Evolutionary conservation across 2,329 filamentous ascomycete genomes (phyloP).

Genomic region (Ceratocystis albifundus): DNA sequence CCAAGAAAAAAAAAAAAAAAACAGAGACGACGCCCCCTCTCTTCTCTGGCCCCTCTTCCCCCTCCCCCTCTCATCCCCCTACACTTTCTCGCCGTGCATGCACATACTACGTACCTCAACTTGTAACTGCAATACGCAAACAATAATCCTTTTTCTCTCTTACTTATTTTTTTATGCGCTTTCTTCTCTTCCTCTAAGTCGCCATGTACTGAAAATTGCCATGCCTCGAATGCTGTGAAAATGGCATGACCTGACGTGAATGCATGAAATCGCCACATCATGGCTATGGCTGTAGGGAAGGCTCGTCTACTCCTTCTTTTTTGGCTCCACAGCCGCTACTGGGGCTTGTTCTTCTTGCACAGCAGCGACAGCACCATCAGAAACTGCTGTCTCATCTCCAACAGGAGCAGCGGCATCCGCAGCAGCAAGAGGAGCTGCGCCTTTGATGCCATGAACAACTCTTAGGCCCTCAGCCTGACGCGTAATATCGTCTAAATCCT

Average conservation of each 20-base stretch:
- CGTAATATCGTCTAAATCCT: constrained; percentile 36
- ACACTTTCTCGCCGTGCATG: neutral
- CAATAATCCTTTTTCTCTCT: neutral
- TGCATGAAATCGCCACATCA: neutral
- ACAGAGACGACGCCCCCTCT: neutral
- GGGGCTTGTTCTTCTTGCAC: constrained; percentile 22
- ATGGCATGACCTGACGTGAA: neutral
- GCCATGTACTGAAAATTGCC: neutral
- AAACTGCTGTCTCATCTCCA: constrained; percentile 13
- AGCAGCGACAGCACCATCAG: neutral
- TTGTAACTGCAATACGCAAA: neutral
- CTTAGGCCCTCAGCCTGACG: constrained; percentile 36
- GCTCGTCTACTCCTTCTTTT: constrained; percentile 13
- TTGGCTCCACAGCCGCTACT: neutral
- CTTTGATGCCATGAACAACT: constrained; percentile 39
- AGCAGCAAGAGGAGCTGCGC: constrained; percentile 20
- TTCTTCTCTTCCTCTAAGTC: neutral
- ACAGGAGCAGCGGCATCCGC: constrained; percentile 3
- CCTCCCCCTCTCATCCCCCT: too few species aligned
- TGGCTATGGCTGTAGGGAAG: neutral
- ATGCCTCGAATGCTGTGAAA: neutral
- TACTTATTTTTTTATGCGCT: neutral
- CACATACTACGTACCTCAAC: neutral
- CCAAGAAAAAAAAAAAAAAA: neutral
- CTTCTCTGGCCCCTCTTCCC: neutral